A percentile compares a stretch with the other conserved stretches of the same genome.
Evolutionary conservation across 108 stramenopile species (phyloP).

Genomic region (Epipyxis sp.): DNA sequence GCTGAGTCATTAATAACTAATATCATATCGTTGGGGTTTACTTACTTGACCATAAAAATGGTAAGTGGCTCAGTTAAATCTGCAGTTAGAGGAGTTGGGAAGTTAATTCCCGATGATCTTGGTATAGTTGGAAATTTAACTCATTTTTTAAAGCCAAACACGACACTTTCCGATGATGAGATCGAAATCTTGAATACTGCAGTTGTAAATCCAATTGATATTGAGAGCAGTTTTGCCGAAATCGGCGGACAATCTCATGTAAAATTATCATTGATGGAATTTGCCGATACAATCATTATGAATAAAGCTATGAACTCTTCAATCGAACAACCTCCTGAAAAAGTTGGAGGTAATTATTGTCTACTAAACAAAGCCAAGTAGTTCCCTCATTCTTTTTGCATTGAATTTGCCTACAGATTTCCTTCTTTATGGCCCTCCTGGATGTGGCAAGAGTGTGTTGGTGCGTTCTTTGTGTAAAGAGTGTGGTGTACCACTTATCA

Average conservation of each 20-base stretch:
- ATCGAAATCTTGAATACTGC: neutral
- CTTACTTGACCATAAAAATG: neutral
- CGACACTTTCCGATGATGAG: neutral
- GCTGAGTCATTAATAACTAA: neutral
- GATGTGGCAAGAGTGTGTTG: constrained; percentile 1
- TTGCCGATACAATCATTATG: neutral
- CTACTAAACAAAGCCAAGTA: neutral
- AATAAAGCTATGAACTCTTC: neutral
- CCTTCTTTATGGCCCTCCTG: neutral
- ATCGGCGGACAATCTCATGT: neutral
- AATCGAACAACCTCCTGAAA: no score
- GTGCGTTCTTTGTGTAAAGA: neutral
- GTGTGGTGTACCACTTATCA: neutral
- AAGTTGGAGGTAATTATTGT: no score
- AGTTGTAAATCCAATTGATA: neutral
- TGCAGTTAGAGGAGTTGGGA: neutral
- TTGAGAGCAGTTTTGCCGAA: neutral
- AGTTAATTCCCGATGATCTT: neutral
- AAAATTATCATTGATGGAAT: neutral
- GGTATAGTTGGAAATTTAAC: neutral
- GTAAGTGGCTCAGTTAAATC: neutral
- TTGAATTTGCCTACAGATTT: neutral
- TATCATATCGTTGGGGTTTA: neutral
- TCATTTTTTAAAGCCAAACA: neutral
- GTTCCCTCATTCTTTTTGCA: neutral